Base-by-base conservation (phyloP, 192 early-diverging fungal species). In the Backusella liffmaniae region DNA sequence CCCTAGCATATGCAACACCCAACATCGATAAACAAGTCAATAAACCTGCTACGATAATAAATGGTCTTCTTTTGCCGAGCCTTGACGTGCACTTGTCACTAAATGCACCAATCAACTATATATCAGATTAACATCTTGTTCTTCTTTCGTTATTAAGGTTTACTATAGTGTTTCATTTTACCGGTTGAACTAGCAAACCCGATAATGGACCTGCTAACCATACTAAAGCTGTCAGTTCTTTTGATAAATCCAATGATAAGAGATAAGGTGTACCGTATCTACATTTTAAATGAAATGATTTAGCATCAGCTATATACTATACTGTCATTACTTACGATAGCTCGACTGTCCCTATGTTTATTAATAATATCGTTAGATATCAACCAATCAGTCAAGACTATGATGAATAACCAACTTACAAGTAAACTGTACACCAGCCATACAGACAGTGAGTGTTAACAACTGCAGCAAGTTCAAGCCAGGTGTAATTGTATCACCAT, bases 151-250 rank as follows among this genome's bases (percentile, higher is more conserved):
- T 9, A 23, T 42, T 30, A 13, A 44, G 16, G 71, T 66, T 8
- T 21, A 30, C 13, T 9, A 46, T 10, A 3, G 18, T 51, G 30
- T 41, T 30, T 69, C 29, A 71, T 37, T 66, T 62, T 78, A 78
- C 77, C 32, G 77, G 77, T 69, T 78, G 73, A 10, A 74, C 73
- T 1, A 74, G 5, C 32, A 74, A 32, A 32, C 73, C 73, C 8
- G 92, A 91, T 3, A 95, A 84, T 2, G 94, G 94, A 18, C 94
- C 94, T 4, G 92, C 92, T 18, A 96, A 77, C 94, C 94, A 96
- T 5, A 96, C 94, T 7, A 94, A 78, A 1, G 92, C 88, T 0
- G 91, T 90, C 51, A 92, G 49, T 21, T 88, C 74, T 51, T 88
- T 85, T 10, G 91, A 79, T 34, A 96, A 77, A 7, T 89, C 87